Base-by-base conservation (phyloP, 1,284 basidiomycete species). In the Ustilago bromivora region DNA sequence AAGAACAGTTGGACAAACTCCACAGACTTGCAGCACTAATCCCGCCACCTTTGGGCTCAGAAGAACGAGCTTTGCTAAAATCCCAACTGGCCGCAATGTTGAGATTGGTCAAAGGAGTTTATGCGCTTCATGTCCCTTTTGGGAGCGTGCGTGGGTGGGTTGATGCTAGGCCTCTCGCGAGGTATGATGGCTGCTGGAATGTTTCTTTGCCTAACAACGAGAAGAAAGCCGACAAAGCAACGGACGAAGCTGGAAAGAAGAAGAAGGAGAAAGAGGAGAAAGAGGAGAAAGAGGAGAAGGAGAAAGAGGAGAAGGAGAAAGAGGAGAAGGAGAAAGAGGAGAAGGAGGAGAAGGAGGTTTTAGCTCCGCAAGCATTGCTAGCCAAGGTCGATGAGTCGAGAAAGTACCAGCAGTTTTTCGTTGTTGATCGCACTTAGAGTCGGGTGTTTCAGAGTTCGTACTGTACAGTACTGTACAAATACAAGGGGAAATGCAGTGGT, bases 21-120 rank as follows among this genome's bases (percentile, higher is more conserved):
- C 75, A 79, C 51, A 47, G 60, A 11, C 55, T 82, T 0, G 57
- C 71, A 4, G 79, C 77, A 8, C 49, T 82, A 9, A 32, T 65
- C 2, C 2, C 49, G 0, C 54, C 70, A 9, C 80, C 80, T 0
- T 9, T 47, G 0, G n/a, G 15, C 0, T 8, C 15, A 1, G 61
- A 54, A n/a, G 61, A 57, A 32, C 35, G 66, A 17, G 49, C 57
- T 11, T 32, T 28, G 60, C n/a, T 81, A 7, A 71, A 70, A 53
- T 11, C 19, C 0, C 32, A 73, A 0, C 31, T 82, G 13, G 3
- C 17, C 0, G 56, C 28, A 3, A 41, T 79, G 65, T 40, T 81
- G 35, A 31, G 66, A 1, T 41, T 82, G 13, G 76, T 82, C 0
- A 57, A 64, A 5, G 61, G 61, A 3, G 65, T 67, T 4, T 13